Evolutionary conservation across 805 yeast genomes (phyloP).

Genomic region (Kazachstania bromeliacearum): DNA sequence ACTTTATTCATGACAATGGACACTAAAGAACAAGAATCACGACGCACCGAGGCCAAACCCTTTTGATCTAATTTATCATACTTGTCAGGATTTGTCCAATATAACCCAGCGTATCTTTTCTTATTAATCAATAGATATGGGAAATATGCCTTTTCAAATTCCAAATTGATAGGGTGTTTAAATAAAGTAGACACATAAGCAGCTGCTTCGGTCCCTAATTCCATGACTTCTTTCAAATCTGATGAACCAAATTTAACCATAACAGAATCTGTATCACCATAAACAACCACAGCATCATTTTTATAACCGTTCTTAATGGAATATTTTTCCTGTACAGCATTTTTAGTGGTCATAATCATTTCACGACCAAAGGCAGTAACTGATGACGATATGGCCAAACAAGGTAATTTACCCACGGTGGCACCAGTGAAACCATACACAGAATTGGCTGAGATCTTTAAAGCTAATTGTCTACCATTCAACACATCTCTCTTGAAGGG

Average conservation of each 20-base stretch:
- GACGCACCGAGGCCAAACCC: constrained; percentile 95
- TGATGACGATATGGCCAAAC: constrained; percentile 91
- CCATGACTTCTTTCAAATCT: constrained; percentile 79
- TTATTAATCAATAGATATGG: constrained; percentile 92
- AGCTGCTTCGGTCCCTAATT: constrained; percentile 91
- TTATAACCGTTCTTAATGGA: constrained; percentile 71
- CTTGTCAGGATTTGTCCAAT: constrained; percentile 89
- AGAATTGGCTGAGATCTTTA: constrained; percentile 94
- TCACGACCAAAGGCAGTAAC: constrained; percentile 93
- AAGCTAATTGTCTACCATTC: constrained; percentile 94
- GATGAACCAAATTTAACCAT: constrained; percentile 93
- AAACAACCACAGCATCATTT: constrained; percentile 83
- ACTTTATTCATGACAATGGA: constrained; percentile 92
- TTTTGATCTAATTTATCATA: constrained; percentile 96
- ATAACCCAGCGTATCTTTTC: constrained; percentile 93
- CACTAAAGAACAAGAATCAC: constrained; percentile 93
- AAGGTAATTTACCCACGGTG: constrained; percentile 92
- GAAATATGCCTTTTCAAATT: constrained; percentile 92
- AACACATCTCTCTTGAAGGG: constrained; percentile 89
- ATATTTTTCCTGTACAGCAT: constrained; percentile 73
- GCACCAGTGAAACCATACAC: constrained; percentile 99
- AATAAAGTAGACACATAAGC: constrained; percentile 70
- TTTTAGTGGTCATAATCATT: constrained; percentile 90
- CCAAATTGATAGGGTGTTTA: constrained; percentile 81
- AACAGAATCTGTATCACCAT: constrained; percentile 98